Conservation (phyloP, 148 eudicot species). For the Rhododendron molle region DNA sequence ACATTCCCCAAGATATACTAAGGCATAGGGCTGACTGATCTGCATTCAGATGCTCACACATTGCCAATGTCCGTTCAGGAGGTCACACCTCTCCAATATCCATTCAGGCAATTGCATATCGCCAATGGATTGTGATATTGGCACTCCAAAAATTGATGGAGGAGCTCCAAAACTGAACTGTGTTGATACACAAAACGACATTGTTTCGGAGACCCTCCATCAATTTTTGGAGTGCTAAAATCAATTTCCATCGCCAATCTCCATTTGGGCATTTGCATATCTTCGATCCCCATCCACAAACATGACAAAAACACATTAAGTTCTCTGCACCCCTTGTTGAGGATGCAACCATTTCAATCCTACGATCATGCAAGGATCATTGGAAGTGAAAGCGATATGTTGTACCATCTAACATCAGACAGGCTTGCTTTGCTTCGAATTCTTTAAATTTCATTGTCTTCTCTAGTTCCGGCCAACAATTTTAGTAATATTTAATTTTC, state of each 20-base stretch:
- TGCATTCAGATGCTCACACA: not conserved
- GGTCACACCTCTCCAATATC: not conserved
- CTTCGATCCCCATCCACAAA: not conserved
- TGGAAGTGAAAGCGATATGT: not conserved
- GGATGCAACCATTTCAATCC: not conserved
- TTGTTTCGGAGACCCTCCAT: too few species aligned
- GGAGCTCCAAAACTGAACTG: too few species aligned
- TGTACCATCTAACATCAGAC: not conserved
- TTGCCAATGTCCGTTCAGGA: not conserved
- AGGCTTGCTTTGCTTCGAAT: not conserved
- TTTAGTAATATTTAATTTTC: not conserved
- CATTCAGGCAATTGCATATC: not conserved
- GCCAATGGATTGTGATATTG: not conserved
- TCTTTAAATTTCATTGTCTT: not conserved
- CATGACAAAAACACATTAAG: not conserved
- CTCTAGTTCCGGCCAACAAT: not conserved
- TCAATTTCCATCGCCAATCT: too few species aligned
- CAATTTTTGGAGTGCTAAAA: too few species aligned
- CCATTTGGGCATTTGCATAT: not conserved
- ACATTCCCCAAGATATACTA: not conserved
- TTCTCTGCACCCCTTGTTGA: not conserved
- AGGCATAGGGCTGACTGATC: not conserved
- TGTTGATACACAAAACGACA: too few species aligned
- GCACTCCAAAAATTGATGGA: too few species aligned
- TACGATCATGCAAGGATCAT: not conserved